Evolutionary conservation across 2,329 filamentous ascomycete genomes (phyloP), one percentile per base, ranked within the genome.

Genomic region (Lithohypha guttulata): DNA sequence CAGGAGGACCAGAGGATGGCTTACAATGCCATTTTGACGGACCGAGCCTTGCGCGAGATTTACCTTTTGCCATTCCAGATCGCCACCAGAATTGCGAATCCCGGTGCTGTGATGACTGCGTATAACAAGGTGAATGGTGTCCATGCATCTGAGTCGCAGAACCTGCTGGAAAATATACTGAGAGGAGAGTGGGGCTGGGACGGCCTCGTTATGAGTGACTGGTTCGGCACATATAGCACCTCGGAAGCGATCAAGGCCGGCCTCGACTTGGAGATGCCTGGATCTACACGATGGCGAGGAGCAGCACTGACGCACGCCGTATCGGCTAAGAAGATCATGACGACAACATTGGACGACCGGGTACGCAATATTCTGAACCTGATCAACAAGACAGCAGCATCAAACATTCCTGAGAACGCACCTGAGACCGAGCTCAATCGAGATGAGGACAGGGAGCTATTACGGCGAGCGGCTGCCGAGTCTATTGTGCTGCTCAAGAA

Each of bases 401-500:
- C 38, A n/a, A 17, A 27, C 14, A 42, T 49, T 4, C 43, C 34
- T 15, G 44, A 49, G 32, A 34, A 38, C 26, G 41, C 33, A 6
- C 34, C 0, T 61, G 66, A 4, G 64, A 84, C 51, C n/a, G n/a
- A n/a, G n/a, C n/a, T n/a, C 79, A 71, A 30, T 15, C 8, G 7
- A 0, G 66, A 70, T 0, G 70, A 79, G 55, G 74, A 75, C 26
- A 70, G 75, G 4, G 69, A 66, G n/a, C 63, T 85, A 32, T 69
- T 84, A 15, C 69, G 81, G n/a, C 67, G 70, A 42, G 68, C 81
- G 19, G 80, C 77, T 17, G 72, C 74, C 3, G 79, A 84, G 53
- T 75, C 75, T 3, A 76, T 83, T 4, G 79, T 85, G 2, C 64
- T 86, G 10, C 62, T 85, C 28, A 84, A 85, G 61, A 87, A 87